Evolutionary conservation across 2,329 filamentous ascomycete genomes (phyloP).

Genomic region (Trichoderma atrobrunneum): DNA sequence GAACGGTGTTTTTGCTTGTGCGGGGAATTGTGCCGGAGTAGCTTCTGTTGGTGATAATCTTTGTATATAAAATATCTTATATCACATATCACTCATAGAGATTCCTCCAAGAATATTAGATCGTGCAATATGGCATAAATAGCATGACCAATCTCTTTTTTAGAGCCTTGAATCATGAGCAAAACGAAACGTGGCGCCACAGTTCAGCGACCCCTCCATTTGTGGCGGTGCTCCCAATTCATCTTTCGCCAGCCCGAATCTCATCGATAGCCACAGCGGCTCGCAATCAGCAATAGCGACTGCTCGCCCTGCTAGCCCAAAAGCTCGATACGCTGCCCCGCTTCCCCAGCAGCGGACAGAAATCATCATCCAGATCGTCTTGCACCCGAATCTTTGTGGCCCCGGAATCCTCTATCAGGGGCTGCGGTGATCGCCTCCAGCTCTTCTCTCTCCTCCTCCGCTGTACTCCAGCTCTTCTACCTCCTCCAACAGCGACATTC

Average conservation of each 20-base stretch:
- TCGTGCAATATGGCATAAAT: background rate
- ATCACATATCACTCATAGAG: too few relatives aligned
- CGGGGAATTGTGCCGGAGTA: background rate
- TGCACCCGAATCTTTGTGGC: background rate
- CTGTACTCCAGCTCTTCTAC: background rate
- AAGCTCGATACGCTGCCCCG: constrained; percentile 2
- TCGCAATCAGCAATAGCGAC: background rate
- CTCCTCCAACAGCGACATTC: background rate
- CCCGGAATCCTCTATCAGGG: constrained; percentile 3
- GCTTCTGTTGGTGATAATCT: background rate
- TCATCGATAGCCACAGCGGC: background rate
- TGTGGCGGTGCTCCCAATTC: constrained; percentile 8
- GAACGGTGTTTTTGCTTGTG: background rate
- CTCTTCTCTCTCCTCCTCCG: background rate
- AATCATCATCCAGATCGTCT: constrained; percentile 3
- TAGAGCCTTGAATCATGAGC: background rate
- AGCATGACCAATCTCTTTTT: background rate
- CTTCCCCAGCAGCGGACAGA: constrained; percentile 17
- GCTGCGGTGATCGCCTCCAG: constrained; percentile 4
- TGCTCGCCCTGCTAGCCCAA: background rate
- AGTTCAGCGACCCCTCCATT: constrained; percentile 13
- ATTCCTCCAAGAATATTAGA: background rate
- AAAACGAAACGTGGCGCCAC: background rate
- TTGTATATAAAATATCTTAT: background rate
- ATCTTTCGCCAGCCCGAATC: background rate